Evolutionary conservation across 2,329 filamentous ascomycete genomes (phyloP).

Genomic region (Aspergillus sp.): DNA sequence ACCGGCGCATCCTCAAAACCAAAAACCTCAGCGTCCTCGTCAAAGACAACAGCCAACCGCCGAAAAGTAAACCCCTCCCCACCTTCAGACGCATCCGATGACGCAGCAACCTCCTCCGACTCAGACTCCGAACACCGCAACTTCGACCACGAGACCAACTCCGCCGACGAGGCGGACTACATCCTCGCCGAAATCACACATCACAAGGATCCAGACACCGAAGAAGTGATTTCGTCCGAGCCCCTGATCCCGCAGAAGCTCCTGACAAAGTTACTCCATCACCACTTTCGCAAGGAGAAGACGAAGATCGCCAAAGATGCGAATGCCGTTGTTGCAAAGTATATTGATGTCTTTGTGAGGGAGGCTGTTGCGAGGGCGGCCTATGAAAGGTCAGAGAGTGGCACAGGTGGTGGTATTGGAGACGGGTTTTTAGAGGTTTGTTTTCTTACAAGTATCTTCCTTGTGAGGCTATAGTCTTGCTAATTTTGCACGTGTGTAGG

Average conservation of each 20-base stretch:
- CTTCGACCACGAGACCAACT: slow-evolving; percentile 25
- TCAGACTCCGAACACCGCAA: slow-evolving; percentile 23
- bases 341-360: slow-evolving; percentile 87
- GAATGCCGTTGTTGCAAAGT: slow-evolving; percentile 76
- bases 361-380: slow-evolving; percentile 83
- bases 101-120: slow-evolving; percentile 15
- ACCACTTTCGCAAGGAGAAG: slow-evolving; percentile 72
- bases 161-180: slow-evolving; percentile 47
- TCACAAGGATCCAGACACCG: slow-evolving; percentile 23
- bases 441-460: slow-evolving; percentile 19
- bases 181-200: slow-evolving; percentile 52
- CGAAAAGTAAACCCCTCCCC: slow-evolving; percentile 19
- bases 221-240: slow-evolving; percentile 39
- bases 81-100: slow-evolving; percentile 9
- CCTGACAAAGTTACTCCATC: slow-evolving; percentile 75
- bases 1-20: slow-evolving; percentile 6
- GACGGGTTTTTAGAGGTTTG: slow-evolving; percentile 75
- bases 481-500: slow-evolving; percentile 50
- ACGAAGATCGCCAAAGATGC: slow-evolving; percentile 79
- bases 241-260: slow-evolving; percentile 71
- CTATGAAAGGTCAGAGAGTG: slow-evolving; percentile 64
- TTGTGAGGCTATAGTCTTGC: not conserved
- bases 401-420: slow-evolving; percentile 39
- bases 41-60: slow-evolving; percentile 16
- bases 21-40: slow-evolving; percentile 4